Evolutionary conservation across 2,329 filamentous ascomycete species (phyloP).

Genomic region (Alternaria novae-zelandiae): DNA sequence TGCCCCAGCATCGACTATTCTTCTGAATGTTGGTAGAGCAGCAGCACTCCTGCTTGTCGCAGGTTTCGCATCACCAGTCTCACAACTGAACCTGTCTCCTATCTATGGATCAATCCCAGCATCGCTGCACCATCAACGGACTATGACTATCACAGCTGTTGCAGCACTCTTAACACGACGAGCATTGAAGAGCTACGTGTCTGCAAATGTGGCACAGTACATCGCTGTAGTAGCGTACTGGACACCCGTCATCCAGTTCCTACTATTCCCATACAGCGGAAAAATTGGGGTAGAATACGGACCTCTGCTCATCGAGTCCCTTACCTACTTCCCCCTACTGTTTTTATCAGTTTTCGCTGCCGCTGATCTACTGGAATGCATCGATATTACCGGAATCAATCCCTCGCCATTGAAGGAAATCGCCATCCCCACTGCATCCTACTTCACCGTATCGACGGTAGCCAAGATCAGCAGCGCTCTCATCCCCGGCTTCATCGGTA

Average conservation of each 20-base stretch:
- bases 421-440: constrained; percentile 69
- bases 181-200: constrained; percentile 59
- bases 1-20: constrained; percentile 27
- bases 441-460: constrained; percentile 64
- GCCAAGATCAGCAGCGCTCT: constrained; percentile 51
- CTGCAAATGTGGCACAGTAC: constrained; percentile 56
- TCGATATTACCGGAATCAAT: constrained; percentile 62
- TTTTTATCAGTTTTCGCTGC: constrained; percentile 50
- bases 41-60: constrained; percentile 60
- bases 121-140: constrained; percentile 71
- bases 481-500: constrained; percentile 63
- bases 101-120: constrained; percentile 87
- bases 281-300: constrained; percentile 72
- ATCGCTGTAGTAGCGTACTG: constrained; percentile 78
- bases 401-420: constrained; percentile 67
- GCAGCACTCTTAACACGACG: constrained; percentile 74
- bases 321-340: constrained; percentile 68
- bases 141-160: constrained; percentile 71
- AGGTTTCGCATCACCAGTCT: constrained; percentile 72
- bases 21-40: constrained; percentile 43
- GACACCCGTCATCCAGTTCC: constrained; percentile 74
- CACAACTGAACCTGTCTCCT: constrained; percentile 78
- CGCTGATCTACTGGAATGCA: constrained; percentile 64
- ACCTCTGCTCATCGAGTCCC: constrained; percentile 73
- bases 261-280: constrained; percentile 71